Conservation (phyloP, 805 yeast genomes). For the Pichia occidentalis region DNA sequence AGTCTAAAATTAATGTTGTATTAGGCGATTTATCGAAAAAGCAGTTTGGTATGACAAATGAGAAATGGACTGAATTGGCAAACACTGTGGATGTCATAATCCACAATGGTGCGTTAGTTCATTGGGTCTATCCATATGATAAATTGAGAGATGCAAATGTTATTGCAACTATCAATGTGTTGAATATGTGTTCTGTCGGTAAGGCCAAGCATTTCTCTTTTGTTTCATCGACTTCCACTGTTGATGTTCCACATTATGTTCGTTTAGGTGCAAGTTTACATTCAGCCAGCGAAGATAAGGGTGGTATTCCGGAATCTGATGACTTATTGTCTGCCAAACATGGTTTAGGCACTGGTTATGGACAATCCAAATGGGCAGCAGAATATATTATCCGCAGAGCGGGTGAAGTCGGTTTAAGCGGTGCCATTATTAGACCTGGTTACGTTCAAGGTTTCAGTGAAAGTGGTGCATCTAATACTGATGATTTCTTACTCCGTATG, state of each 20-base stretch:
- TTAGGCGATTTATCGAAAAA: conserved; percentile 72
- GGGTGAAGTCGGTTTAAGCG: conserved; percentile 79
- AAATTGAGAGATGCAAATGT: conserved; percentile 92
- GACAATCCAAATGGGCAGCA: conserved; percentile 97
- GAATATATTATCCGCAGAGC: conserved; percentile 85
- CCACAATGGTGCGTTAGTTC: conserved; percentile 97
- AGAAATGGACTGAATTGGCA: conserved; percentile 52
- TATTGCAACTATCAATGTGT: conserved; percentile 73
- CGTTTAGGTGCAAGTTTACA: conserved; percentile 65
- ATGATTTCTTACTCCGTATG: conserved; percentile 91
- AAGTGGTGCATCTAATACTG: conserved; percentile 91
- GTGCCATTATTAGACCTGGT: conserved; percentile 91
- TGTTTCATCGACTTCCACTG: conserved; percentile 91
- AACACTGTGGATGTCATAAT: conserved; percentile 70
- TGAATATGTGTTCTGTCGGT: conserved; percentile 70
- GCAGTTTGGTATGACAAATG: conserved; percentile 62
- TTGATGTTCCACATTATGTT: conserved; percentile 79
- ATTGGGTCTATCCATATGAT: conserved; percentile 95
- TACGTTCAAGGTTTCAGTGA: conserved; percentile 82
- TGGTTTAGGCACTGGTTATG: conserved; percentile 90
- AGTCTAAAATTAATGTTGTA: conserved; percentile 55
- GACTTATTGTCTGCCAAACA: conserved; percentile 71
- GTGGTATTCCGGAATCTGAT: conserved; percentile 79
- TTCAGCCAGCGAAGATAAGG: conserved; percentile 59
- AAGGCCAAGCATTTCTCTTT: conserved; percentile 82